A percentile compares a stretch with the other conserved stretches of the same genome.
Evolutionary conservation across 768 basidiomycete species (phyloP).

Genomic region (Phlegmacium glaucopus): DNA sequence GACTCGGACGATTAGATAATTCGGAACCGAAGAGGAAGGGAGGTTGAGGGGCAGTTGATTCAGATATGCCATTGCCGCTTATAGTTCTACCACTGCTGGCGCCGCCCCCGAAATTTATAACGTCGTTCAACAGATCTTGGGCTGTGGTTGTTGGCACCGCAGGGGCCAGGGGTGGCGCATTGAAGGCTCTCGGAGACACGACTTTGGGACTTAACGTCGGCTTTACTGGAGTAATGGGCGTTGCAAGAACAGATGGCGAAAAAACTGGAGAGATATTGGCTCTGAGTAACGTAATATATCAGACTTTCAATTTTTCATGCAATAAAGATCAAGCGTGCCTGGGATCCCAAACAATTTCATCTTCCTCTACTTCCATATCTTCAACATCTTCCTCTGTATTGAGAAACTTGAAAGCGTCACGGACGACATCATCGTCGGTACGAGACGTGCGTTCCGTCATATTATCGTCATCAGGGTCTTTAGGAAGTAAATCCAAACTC

Average conservation of each 20-base stretch:
- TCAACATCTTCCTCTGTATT: slow-evolving; percentile 38
- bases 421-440: slow-evolving; percentile 83
- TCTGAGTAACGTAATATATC: slow-evolving; percentile 12
- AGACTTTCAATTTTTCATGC: neutral
- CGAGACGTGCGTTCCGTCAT: slow-evolving; percentile 65
- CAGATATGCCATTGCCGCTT: slow-evolving; percentile 7
- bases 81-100: slow-evolving; percentile 6
- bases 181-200: slow-evolving; percentile 20
- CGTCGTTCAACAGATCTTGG: slow-evolving; percentile 60
- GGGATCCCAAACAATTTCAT: slow-evolving; percentile 77
- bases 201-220: slow-evolving; percentile 28
- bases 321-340: slow-evolving; percentile 33
- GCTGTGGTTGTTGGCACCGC: slow-evolving; percentile 51
- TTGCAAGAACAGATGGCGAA: slow-evolving; percentile 31
- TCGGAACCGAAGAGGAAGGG: slow-evolving; percentile 53
- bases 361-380: slow-evolving; percentile 53
- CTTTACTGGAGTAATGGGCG: slow-evolving; percentile 32
- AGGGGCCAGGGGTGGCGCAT: slow-evolving; percentile 8
- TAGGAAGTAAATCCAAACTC: slow-evolving; percentile 9
- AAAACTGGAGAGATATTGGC: slow-evolving; percentile 27
- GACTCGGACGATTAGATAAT: slow-evolving; percentile 35
- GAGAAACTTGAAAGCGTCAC: slow-evolving; percentile 54
- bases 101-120: slow-evolving; percentile 35
- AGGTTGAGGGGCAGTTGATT: slow-evolving; percentile 35
- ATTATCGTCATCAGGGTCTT: slow-evolving; percentile 50